Conservation (phyloP, 139 green algal genomes). For the Closterium sp. region DNA sequence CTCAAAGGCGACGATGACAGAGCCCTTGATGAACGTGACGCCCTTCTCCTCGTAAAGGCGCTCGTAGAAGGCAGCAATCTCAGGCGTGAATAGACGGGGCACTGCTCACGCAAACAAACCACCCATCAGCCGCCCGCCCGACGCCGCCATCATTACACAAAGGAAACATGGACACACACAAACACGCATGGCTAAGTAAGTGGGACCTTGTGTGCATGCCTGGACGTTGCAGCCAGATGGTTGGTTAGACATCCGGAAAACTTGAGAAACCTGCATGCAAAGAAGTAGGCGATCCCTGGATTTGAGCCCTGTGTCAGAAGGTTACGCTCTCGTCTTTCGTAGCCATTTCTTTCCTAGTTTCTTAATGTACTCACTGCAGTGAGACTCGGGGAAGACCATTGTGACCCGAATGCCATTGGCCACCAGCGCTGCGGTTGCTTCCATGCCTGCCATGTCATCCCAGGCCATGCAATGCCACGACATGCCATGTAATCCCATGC, state of each 20-base stretch:
- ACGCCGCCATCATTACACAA: too few relatives aligned
- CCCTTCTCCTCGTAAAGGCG: constrained; percentile 60
- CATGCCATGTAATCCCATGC: too few relatives aligned
- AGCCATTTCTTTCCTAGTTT: too few relatives aligned
- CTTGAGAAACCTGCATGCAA: too few relatives aligned
- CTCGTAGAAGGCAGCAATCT: constrained; percentile 71
- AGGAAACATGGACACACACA: background rate
- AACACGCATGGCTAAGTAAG: background rate
- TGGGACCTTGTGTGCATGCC: too few relatives aligned
- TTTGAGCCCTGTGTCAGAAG: too few relatives aligned
- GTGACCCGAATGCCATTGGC: constrained; percentile 75
- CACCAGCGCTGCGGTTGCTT: constrained; percentile 66
- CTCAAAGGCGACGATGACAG: constrained; percentile 59
- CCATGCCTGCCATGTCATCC: constrained; percentile 56
- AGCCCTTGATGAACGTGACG: constrained; percentile 63
- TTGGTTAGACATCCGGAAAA: too few relatives aligned
- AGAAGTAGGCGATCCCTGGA: too few relatives aligned
- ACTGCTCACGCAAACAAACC: constrained; percentile 57
- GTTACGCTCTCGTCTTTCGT: too few relatives aligned
- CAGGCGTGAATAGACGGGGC: constrained; percentile 71
- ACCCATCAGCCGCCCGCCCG: too few relatives aligned
- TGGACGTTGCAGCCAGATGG: too few relatives aligned
- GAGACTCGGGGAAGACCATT: constrained; percentile 76
- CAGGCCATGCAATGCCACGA: too few relatives aligned
- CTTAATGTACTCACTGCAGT: constrained; percentile 54